phyloP scores from a whole-genome alignment of 345 rosid genomes.

The Citrus mangshanensis region DNA sequence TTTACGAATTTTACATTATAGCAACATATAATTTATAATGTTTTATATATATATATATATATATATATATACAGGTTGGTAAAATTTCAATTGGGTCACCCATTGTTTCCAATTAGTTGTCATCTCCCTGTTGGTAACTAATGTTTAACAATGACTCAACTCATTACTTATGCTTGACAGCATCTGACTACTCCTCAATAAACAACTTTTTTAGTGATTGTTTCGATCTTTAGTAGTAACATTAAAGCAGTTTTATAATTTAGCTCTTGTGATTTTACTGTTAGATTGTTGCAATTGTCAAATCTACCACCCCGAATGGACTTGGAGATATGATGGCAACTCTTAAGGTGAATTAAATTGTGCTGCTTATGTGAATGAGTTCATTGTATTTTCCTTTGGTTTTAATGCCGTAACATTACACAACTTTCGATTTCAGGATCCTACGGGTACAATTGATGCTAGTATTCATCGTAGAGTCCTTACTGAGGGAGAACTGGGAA shows the following conservation, averaged over 20 bases:
- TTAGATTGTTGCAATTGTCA: conserved; percentile 72
- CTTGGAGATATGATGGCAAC: conserved; percentile 81
- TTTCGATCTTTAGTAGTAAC: background rate
- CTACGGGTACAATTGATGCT: conserved; percentile 71
- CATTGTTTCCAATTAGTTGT: background rate
- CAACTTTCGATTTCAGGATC: conserved; percentile 52
- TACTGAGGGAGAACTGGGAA: conserved; percentile 47
- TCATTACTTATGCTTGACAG: background rate
- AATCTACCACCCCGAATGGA: conserved; percentile 70
- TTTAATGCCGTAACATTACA: background rate
- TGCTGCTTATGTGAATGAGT: background rate
- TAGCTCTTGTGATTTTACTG: background rate
- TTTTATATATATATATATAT: too few relatives aligned
- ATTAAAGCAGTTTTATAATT: background rate
- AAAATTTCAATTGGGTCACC: background rate
- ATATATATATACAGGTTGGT: too few relatives aligned
- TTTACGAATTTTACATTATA: too few relatives aligned
- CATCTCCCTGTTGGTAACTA: background rate
- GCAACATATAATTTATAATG: too few relatives aligned
- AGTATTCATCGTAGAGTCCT: conserved; percentile 68
- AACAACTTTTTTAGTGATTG: background rate
- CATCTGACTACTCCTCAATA: background rate
- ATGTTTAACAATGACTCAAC: background rate
- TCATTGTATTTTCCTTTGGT: conserved; percentile 1
- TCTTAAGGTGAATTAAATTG: conserved; percentile 56